phyloP scores from a whole-genome alignment of 1,284 basidiomycete genomes.

The Macrocystidia cucumis region DNA sequence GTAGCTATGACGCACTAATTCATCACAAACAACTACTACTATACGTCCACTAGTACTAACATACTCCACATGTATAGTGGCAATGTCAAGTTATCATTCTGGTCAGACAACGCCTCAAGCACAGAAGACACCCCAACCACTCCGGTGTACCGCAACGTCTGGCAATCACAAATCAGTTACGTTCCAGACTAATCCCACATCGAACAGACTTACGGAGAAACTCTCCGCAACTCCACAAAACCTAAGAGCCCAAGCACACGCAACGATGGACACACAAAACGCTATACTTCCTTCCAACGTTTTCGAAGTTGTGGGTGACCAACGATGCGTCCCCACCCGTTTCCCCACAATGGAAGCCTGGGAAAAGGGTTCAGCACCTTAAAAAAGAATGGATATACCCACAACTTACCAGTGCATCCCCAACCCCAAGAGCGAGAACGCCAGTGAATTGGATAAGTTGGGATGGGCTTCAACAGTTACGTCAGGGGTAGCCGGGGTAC shows the following conservation, averaged over 20 bases:
- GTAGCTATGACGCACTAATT: too few relatives aligned
- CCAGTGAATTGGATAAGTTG: constrained; percentile 83
- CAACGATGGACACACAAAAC: constrained; percentile 70
- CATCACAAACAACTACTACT: too few relatives aligned
- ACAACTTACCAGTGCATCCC: constrained; percentile 79
- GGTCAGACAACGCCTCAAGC: constrained; percentile 83
- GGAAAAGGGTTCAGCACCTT: constrained; percentile 2
- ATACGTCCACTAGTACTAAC: constrained; percentile 47
- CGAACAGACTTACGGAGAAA: constrained; percentile 62
- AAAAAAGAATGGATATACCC: constrained; percentile 4
- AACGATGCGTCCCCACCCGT: constrained; percentile 70
- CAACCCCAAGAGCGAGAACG: constrained; percentile 84
- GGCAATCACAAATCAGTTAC: constrained; percentile 7
- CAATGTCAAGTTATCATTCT: constrained; percentile 92
- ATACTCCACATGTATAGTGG: constrained; percentile 87
- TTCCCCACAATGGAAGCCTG: constrained; percentile 92
- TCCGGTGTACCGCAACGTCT: constrained; percentile 48
- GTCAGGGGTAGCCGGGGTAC: not conserved
- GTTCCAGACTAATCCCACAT: constrained; percentile 7
- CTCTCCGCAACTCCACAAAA: constrained; percentile 58
- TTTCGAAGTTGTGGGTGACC: constrained; percentile 81
- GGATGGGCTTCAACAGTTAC: constrained; percentile 42
- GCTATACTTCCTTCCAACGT: constrained; percentile 89
- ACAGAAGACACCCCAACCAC: constrained; percentile 61
- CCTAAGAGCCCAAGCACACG: constrained; percentile 65